Conservation (phyloP, 2,329 filamentous ascomycete genomes). For the Helicocarpus griseus region DNA sequence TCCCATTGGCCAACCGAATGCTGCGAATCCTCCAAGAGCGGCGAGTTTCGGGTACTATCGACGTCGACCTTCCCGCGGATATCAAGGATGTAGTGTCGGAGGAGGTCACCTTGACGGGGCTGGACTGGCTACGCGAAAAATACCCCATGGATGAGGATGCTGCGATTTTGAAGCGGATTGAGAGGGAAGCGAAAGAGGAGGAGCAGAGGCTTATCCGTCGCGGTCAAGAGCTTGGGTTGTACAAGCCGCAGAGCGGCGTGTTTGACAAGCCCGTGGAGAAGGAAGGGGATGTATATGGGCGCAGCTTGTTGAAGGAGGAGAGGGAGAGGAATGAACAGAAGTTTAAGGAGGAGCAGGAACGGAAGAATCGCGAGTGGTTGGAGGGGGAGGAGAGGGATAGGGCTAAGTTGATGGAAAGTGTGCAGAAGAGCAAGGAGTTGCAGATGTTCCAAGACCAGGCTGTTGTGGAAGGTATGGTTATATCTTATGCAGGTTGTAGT, state of each 20-base stretch:
- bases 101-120: constrained; percentile 25
- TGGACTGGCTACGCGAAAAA: constrained; percentile 33
- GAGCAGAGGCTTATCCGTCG: constrained; percentile 28
- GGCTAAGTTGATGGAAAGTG: constrained; percentile 22
- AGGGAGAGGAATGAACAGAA: constrained; percentile 31
- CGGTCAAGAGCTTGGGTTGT: constrained; percentile 32
- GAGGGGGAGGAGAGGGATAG: constrained; percentile 38
- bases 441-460: constrained; percentile 27
- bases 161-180: constrained; percentile 37
- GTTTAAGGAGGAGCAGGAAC: constrained; percentile 35
- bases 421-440: constrained; percentile 26
- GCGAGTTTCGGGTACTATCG: constrained; percentile 35
- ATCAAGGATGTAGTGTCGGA: constrained; percentile 24
- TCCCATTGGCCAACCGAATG: constrained; percentile 27
- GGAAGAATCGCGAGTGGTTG: constrained; percentile 44
- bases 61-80: constrained; percentile 33
- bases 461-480: constrained; percentile 25
- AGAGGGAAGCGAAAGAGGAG: constrained; percentile 28
- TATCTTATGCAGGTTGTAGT: not conserved
- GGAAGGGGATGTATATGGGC: constrained; percentile 33
- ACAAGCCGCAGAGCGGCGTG: constrained; percentile 35
- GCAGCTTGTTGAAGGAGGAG: constrained; percentile 32
- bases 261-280: constrained; percentile 33
- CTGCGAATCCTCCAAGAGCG: constrained; percentile 34
- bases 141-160: constrained; percentile 40